Evolutionary conservation across 2,329 filamentous ascomycete species (phyloP).

Genomic region (Sarocladium brachiariae): DNA sequence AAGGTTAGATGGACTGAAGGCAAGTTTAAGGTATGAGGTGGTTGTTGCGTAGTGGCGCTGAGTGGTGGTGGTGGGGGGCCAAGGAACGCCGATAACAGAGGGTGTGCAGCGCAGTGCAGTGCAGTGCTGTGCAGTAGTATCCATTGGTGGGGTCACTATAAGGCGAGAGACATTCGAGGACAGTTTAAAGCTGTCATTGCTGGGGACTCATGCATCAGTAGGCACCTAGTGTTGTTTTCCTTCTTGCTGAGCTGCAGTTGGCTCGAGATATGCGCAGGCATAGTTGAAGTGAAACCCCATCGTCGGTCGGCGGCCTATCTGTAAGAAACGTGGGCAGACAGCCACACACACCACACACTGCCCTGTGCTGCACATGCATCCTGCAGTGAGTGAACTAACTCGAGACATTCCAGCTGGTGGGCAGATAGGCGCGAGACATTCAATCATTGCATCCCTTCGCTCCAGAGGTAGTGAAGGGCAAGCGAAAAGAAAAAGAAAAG

Average conservation of each 20-base stretch:
- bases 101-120: too few species aligned
- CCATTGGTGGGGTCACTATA: neutral
- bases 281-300: too few species aligned
- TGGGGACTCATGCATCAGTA: too few species aligned
- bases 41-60: neutral
- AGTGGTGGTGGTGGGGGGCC: neutral
- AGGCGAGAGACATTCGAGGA: neutral
- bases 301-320: neutral
- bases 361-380: too few species aligned
- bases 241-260: neutral
- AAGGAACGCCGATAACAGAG: slow-evolving; percentile 1
- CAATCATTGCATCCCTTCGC: neutral
- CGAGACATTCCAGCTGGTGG: neutral
- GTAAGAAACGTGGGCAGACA: slow-evolving; percentile 7
- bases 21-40: slow-evolving; percentile 6
- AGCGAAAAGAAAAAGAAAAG: neutral
- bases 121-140: too few species aligned
- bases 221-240: neutral
- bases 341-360: too few species aligned
- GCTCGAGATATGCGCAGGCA: neutral
- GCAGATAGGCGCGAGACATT: neutral
- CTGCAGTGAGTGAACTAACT: too few species aligned
- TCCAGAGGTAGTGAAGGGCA: too few species aligned
- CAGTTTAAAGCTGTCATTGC: too few species aligned
- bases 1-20: neutral